A percentile compares a stretch with the other conserved stretches of the same genome.
phyloP scores from a whole-genome alignment of 352 stramenopile species.

The Globisporangium spiculum region DNA sequence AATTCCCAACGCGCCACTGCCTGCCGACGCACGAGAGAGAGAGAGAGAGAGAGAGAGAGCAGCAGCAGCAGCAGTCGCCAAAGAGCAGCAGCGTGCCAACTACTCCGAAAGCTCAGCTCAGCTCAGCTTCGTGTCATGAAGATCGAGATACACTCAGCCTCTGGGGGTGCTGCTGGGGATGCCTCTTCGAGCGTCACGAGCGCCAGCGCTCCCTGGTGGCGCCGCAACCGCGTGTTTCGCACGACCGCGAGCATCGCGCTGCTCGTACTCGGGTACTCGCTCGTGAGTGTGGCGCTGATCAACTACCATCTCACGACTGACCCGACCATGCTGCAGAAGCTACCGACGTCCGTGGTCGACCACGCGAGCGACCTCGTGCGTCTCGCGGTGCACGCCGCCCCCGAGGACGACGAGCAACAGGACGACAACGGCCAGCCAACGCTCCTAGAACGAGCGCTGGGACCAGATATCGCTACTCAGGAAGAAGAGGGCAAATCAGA shows the following conservation, averaged over 20 bases:
- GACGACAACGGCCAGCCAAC: neutral
- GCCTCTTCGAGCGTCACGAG: neutral
- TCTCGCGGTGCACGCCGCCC: conserved; percentile 5
- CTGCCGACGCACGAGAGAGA: neutral
- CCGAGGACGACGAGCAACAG: conserved; percentile 5
- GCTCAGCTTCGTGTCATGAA: neutral
- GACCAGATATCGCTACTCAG: neutral
- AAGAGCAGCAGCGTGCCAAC: neutral
- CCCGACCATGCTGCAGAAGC: neutral
- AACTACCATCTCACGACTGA: conserved; percentile 12
- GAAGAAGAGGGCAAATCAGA: neutral
- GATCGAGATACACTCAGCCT: neutral
- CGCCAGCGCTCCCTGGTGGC: neutral
- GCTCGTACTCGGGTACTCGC: conserved; percentile 16
- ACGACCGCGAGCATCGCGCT: conserved; percentile 9
- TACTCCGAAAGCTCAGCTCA: neutral
- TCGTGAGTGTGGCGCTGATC: conserved; percentile 16
- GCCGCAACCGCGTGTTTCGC: conserved; percentile 10
- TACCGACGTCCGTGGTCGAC: conserved; percentile 2
- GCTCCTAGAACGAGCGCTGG: neutral
- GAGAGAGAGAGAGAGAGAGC: neutral
- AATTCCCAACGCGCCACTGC: neutral
- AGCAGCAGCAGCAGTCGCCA: neutral
- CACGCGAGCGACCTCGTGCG: conserved; percentile 12
- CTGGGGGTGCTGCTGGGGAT: neutral